Evolutionary conservation across 164 flowering plant species (phyloP), one percentile per base, ranked within the genome.

Genomic region (Houttuynia cordata): DNA sequence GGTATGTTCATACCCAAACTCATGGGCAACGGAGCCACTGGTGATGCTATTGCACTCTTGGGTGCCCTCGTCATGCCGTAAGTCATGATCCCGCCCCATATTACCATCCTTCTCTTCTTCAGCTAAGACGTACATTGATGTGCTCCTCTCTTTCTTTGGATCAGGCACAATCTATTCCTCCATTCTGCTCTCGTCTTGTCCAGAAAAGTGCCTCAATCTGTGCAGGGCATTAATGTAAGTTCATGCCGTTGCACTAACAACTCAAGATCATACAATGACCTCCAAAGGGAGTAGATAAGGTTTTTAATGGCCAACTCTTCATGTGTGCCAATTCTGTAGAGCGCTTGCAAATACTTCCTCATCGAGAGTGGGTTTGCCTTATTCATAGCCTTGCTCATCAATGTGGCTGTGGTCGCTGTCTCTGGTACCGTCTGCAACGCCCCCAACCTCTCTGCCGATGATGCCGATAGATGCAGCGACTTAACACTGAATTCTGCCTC

Each of bases 1-100:
- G 98, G 98, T 21, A 82, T 93, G 89, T 87, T 93, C 52, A 69
- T 90, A 19, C 98, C 98, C 0, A 84, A 82, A 67, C 88, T 93
- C 40, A 69, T 10, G 0, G 97, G 97, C 34, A 68, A 75, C 19
- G 81, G 86, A 8, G 94, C 98, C 55, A 87, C 92, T 18, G 92
- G 81, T 22, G 94, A 78, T 60, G 96, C 98, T 70, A 93, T 93
- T 41, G 96, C 98, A 51, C 76, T 93, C 0, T 21, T 93, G 56
- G 98, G 98, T 21, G 97, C 97, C 58, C 86, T 93, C 18, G 69
- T 93, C 59, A 90, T 93, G 98, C 98, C 98, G 98, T 92, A 82
- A 8, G 45, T 41, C 45, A 8, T 41, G n/a, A n/a, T n/a, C n/a
- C n/a, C 62, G 9, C 10, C 17, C 14, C 45, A n/a, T 13, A 4